Conservation (phyloP, 1,139 yeast genomes). For the Trichomonascaceae sp. region DNA sequence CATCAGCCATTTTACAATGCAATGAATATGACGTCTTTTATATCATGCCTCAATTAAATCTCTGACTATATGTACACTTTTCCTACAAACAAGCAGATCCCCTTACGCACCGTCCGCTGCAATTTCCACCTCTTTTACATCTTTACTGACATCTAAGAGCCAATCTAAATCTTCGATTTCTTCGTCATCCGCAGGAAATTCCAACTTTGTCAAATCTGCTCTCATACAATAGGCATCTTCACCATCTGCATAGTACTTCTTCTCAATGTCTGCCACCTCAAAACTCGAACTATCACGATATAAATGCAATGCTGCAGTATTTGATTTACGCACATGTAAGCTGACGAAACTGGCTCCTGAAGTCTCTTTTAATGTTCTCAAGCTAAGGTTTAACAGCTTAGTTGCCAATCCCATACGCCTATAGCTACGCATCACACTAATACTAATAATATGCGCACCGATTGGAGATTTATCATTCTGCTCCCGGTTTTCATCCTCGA, state of each 20-base stretch:
- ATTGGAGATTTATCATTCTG: slow-evolving; percentile 44
- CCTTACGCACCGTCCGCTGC: background rate
- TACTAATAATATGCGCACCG: slow-evolving; percentile 91
- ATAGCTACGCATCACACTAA: slow-evolving; percentile 92
- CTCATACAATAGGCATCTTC: slow-evolving; percentile 99
- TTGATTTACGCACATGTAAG: slow-evolving; percentile 88
- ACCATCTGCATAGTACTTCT: slow-evolving; percentile 88
- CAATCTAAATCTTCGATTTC: slow-evolving; percentile 28
- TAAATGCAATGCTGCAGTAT: slow-evolving; percentile 88
- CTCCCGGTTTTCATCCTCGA: slow-evolving; percentile 61
- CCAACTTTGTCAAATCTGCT: slow-evolving; percentile 20
- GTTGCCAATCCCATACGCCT: slow-evolving; percentile 95
- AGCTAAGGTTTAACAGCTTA: slow-evolving; percentile 84
- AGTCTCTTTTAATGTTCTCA: slow-evolving; percentile 72
- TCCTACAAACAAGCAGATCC: background rate
- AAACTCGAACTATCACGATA: slow-evolving; percentile 82
- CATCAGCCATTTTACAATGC: too few relatives aligned
- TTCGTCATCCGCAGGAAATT: slow-evolving; percentile 16
- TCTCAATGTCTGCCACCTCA: slow-evolving; percentile 73
- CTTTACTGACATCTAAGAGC: slow-evolving; percentile 12
- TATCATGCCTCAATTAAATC: too few relatives aligned
- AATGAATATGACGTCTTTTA: too few relatives aligned
- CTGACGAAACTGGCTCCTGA: slow-evolving; percentile 82
- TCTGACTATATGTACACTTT: background rate
- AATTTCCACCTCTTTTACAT: slow-evolving; percentile 6